A percentile compares a stretch with the other conserved stretches of the same genome.
Conservation (phyloP, 2,329 filamentous ascomycete genomes). For the Cladophialophora immunda region DNA sequence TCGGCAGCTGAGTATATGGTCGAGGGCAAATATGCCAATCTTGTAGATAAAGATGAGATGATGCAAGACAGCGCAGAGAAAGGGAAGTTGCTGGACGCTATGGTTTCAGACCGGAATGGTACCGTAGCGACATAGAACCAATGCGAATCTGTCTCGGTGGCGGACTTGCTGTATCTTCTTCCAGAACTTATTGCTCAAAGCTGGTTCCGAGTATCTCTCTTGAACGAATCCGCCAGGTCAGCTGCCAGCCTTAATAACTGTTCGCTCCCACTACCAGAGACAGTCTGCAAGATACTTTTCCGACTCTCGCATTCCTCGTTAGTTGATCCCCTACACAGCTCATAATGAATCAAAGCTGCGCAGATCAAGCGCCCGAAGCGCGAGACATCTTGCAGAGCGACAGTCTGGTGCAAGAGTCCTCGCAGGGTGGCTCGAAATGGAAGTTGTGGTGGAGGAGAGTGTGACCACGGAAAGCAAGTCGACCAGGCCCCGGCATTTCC, state of each 20-base stretch:
- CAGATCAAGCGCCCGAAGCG: slow-evolving; percentile 5
- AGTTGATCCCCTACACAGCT: neutral
- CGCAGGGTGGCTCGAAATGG: slow-evolving; percentile 6
- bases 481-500: neutral
- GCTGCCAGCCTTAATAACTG: slow-evolving; percentile 1
- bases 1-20: neutral
- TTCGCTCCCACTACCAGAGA: neutral
- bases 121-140: neutral
- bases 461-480: slow-evolving; percentile 3
- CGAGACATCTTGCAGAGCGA: slow-evolving; percentile 2
- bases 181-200: neutral
- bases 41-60: neutral
- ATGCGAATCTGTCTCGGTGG: neutral
- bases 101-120: neutral
- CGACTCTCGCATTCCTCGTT: neutral
- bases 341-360: slow-evolving; percentile 2
- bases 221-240: slow-evolving; percentile 3
- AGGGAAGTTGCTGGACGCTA: neutral
- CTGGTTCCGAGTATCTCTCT: neutral
- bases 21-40: neutral
- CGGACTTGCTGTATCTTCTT: neutral
- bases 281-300: neutral
- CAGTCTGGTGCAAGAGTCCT: slow-evolving; percentile 4
- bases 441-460: neutral
- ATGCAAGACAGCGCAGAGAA: neutral